A percentile compares a stretch with the other conserved stretches of the same genome.
These are phyloP conservation scores for Phytophthora vignae DNA, from an alignment of 352 stramenopile species.

Conservation along the genomic window DNA sequence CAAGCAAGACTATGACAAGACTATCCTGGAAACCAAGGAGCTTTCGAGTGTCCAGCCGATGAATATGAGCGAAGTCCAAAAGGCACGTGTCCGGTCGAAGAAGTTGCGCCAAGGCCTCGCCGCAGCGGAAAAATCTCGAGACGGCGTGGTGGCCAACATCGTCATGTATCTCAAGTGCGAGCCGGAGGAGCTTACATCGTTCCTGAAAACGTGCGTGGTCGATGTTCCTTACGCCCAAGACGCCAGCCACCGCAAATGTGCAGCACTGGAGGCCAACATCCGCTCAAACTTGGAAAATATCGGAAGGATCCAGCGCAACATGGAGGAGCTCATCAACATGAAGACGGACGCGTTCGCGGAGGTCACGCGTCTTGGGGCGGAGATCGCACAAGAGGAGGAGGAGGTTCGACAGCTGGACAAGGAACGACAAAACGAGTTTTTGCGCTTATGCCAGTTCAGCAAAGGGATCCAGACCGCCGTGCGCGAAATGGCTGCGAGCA, in stretches of 20 bases:
- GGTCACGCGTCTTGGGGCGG: conserved; percentile 55
- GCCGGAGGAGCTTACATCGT: conserved; percentile 43
- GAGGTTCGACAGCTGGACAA: conserved; percentile 54
- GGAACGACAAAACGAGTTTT: conserved; percentile 55
- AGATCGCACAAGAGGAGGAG: conserved; percentile 52
- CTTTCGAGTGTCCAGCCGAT: conserved; percentile 35
- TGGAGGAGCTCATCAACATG: conserved; percentile 72
- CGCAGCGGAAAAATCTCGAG: conserved; percentile 50
- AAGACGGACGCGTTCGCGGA: conserved; percentile 57
- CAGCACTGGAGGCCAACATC: conserved; percentile 51
- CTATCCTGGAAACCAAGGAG: conserved; percentile 48
- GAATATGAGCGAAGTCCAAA: conserved; percentile 47
- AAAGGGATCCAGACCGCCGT: conserved; percentile 53
- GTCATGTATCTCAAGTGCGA: conserved; percentile 59
- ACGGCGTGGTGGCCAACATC: conserved; percentile 57
- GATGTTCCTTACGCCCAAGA: conserved; percentile 61
- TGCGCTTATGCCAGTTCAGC: conserved; percentile 62
- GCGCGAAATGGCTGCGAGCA: conserved; percentile 35
- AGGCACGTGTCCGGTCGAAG: conserved; percentile 15
- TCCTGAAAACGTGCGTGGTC: conserved; percentile 41
- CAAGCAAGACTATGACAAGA: conserved; percentile 43
- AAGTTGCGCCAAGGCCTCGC: conserved; percentile 36
- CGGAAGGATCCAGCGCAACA: conserved; percentile 46
- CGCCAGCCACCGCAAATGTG: conserved; percentile 61
- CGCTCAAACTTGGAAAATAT: conserved; percentile 43